Evolutionary conservation across 2,329 filamentous ascomycete genomes (phyloP).

Genomic region (Neonectria ditissima): DNA sequence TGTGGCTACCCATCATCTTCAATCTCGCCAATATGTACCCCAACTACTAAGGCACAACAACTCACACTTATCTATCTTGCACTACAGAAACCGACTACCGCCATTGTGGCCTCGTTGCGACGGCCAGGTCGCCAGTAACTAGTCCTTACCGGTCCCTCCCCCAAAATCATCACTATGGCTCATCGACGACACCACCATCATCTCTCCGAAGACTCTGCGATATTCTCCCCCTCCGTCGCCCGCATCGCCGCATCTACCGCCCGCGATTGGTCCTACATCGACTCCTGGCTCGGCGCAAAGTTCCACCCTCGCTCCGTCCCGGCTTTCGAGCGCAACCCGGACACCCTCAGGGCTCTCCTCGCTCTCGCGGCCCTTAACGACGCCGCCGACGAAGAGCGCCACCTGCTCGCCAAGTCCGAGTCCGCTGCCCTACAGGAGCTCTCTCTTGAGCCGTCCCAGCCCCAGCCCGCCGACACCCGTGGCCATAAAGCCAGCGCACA

Average conservation of each 20-base stretch:
- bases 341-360: constrained; percentile 81
- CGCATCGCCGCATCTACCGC: constrained; percentile 84
- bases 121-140: background rate
- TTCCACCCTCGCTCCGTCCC: constrained; percentile 74
- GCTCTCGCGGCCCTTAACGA: constrained; percentile 82
- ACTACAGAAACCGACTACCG: background rate
- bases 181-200: constrained; percentile 40
- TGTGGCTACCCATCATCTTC: background rate
- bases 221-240: constrained; percentile 76
- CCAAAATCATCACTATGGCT: constrained; percentile 31
- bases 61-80: background rate
- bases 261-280: constrained; percentile 91
- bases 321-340: constrained; percentile 85
- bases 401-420: constrained; percentile 69
- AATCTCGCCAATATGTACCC: background rate
- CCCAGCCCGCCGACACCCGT: constrained; percentile 37
- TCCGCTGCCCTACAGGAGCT: constrained; percentile 68
- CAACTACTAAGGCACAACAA: background rate
- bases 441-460: constrained; percentile 29
- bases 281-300: constrained; percentile 82
- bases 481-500: background rate
- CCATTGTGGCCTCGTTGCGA: background rate
- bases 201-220: constrained; percentile 56
- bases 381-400: constrained; percentile 76
- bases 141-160: background rate